phyloP scores from a whole-genome alignment of 768 basidiomycete genomes.

The Tricholoma terreum region DNA sequence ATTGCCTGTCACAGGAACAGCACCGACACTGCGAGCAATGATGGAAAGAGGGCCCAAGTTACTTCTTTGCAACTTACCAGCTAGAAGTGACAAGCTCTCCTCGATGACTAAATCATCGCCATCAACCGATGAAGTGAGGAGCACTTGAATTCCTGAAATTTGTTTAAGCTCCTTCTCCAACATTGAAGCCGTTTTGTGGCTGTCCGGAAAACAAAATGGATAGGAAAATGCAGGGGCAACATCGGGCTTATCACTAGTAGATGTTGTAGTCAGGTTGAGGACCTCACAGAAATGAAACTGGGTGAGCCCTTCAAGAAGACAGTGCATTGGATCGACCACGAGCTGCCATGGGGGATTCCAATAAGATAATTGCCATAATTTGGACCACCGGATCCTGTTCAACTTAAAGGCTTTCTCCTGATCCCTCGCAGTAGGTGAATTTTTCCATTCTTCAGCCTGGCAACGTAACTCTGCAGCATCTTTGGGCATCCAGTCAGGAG shows the following conservation, averaged over 20 bases:
- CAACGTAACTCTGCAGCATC: conserved; percentile 12
- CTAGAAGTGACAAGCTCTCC: background rate
- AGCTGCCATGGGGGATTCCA: conserved; percentile 32
- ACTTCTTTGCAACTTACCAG: background rate
- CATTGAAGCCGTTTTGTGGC: background rate
- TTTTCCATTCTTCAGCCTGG: conserved; percentile 18
- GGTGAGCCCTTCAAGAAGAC: conserved; percentile 15
- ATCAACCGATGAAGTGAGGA: background rate
- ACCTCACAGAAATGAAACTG: background rate
- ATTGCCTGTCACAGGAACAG: background rate
- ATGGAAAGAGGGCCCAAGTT: background rate
- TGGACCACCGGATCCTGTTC: conserved; percentile 27
- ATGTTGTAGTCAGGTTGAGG: background rate
- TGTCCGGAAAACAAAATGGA: background rate
- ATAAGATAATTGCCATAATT: conserved; percentile 34
- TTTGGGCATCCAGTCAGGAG: conserved; percentile 19
- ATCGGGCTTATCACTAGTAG: background rate
- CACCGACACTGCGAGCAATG: background rate
- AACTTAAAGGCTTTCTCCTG: conserved; percentile 16
- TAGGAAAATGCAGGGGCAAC: background rate
- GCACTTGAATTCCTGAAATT: background rate
- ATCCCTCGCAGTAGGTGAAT: conserved; percentile 13
- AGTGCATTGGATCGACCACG: conserved; percentile 41
- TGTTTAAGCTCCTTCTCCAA: background rate
- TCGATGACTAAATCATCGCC: background rate